A percentile compares a stretch with the other conserved stretches of the same genome.
These are phyloP conservation scores for Pseudocercospora vitis DNA, from an alignment of 2,329 filamentous ascomycete genomes.

Conservation along the genomic window DNA sequence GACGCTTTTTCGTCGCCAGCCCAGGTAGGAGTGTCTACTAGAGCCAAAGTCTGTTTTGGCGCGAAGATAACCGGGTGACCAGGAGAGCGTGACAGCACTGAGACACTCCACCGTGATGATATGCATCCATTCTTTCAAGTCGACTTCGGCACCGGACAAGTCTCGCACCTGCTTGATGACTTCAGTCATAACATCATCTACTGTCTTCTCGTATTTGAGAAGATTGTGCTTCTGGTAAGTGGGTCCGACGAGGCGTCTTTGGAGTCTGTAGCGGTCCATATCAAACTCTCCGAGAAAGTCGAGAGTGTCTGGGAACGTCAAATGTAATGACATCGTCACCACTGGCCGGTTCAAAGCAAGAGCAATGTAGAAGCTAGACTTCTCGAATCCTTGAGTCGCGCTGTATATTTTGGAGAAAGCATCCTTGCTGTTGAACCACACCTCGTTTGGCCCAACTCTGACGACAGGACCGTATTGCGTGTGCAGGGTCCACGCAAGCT, in stretches of 20 bases:
- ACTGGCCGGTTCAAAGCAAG: conserved; percentile 20
- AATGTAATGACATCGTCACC: conserved; percentile 5
- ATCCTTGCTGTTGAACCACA: conserved; percentile 27
- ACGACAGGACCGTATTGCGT: conserved; percentile 46
- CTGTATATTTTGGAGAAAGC: conserved; percentile 23
- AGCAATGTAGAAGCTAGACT: conserved; percentile 22
- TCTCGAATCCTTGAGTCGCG: conserved; percentile 17
- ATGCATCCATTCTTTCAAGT: conserved; percentile 26
- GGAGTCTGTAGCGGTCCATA: conserved; percentile 20
- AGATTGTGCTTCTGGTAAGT: conserved; percentile 20
- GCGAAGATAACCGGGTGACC: conserved; percentile 21
- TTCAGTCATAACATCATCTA: conserved; percentile 19
- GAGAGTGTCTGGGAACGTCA: conserved; percentile 20
- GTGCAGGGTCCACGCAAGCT: conserved; percentile 34
- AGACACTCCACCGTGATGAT: conserved; percentile 25
- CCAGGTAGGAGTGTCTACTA: conserved; percentile 20
- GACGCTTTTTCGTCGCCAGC: conserved; percentile 23
- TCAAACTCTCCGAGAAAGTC: conserved; percentile 24
- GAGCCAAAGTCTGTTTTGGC: conserved; percentile 21
- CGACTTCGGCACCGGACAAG: conserved; percentile 13
- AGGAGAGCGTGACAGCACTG: conserved; percentile 20
- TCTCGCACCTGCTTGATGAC: conserved; percentile 13
- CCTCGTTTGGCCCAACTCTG: conserved; percentile 50
- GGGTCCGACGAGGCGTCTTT: conserved; percentile 21
- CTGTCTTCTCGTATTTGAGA: conserved; percentile 17